Conservation (phyloP, 2,329 filamentous ascomycete genomes). For the Metarhizium guizhouense region DNA sequence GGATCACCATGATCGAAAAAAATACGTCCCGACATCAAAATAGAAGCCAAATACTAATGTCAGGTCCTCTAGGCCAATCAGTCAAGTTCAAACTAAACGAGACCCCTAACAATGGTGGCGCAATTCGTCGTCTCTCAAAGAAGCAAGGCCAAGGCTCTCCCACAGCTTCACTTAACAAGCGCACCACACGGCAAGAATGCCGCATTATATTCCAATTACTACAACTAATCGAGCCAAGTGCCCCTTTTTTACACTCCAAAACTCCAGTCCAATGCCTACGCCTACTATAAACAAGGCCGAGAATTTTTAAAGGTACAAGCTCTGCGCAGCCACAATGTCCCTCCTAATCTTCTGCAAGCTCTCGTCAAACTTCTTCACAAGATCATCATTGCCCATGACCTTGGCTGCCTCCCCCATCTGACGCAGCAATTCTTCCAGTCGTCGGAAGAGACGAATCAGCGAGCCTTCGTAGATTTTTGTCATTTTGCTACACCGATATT, state of each 20-base stretch:
- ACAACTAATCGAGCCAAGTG: neutral
- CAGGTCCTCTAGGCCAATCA: too few species aligned
- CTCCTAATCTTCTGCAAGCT: slow-evolving; percentile 78
- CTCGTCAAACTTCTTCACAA: slow-evolving; percentile 85
- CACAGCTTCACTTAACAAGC: too few species aligned
- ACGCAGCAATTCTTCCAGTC: slow-evolving; percentile 84
- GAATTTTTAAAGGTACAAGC: slow-evolving; percentile 64
- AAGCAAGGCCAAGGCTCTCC: too few species aligned
- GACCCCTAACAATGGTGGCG: too few species aligned
- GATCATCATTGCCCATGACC: slow-evolving; percentile 94
- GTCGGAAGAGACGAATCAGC: slow-evolving; percentile 89
- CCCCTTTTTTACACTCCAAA: slow-evolving; percentile 3
- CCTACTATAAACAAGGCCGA: neutral
- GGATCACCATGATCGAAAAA: too few species aligned
- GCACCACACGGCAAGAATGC: too few species aligned
- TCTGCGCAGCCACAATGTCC: slow-evolving; percentile 92
- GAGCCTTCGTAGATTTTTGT: slow-evolving; percentile 97
- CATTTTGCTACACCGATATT: slow-evolving; percentile 66
- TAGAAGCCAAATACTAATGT: too few species aligned
- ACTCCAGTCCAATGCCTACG: neutral
- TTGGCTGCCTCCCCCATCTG: slow-evolving; percentile 95
- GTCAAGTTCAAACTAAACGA: too few species aligned
- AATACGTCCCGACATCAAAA: too few species aligned
- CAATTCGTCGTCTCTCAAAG: too few species aligned
- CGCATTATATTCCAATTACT: neutral